Evolutionary conservation across 352 stramenopile genomes (phyloP).

Genomic region (Pythium sp.): DNA sequence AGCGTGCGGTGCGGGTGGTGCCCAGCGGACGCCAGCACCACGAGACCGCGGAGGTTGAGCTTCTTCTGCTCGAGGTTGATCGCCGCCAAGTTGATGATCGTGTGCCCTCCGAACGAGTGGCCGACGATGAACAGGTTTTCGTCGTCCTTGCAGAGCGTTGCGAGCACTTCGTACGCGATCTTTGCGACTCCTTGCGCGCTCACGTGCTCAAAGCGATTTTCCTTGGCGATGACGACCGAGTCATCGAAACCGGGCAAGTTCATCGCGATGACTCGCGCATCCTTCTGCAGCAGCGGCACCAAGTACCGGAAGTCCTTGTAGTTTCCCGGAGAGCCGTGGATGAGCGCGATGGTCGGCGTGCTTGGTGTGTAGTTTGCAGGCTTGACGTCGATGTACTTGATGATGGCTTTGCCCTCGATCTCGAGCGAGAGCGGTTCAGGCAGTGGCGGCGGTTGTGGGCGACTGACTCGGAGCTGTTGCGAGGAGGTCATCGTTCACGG

Average conservation of each 20-base stretch:
- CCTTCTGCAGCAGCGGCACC: conserved; percentile 39
- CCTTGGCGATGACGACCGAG: conserved; percentile 21
- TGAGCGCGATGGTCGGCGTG: conserved; percentile 27
- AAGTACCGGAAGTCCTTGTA: conserved; percentile 66
- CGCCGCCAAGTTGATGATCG: conserved; percentile 40
- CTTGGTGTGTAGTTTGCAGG: not conserved
- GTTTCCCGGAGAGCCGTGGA: conserved; percentile 62
- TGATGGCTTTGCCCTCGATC: conserved; percentile 33
- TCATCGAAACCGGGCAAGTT: conserved; percentile 62
- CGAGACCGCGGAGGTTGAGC: conserved; percentile 27
- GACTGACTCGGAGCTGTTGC: not conserved
- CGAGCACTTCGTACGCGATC: conserved; percentile 25
- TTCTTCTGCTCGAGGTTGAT: conserved; percentile 16
- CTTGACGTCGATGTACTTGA: conserved; percentile 42
- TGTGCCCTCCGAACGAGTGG: conserved; percentile 66
- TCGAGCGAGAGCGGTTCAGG: conserved; percentile 25
- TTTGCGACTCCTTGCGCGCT: conserved; percentile 15
- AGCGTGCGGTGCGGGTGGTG: conserved; percentile 23
- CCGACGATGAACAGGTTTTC: conserved; percentile 51
- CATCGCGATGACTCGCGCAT: conserved; percentile 47
- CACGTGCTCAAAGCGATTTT: conserved; percentile 24
- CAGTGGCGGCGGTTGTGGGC: conserved; percentile 14
- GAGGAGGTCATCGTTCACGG: conserved; percentile 5
- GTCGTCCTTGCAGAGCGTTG: conserved; percentile 18
- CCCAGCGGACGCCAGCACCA: conserved; percentile 28